Evolutionary conservation across 495 filamentous ascomycete species (phyloP).

Genomic region (Xylaria curta): DNA sequence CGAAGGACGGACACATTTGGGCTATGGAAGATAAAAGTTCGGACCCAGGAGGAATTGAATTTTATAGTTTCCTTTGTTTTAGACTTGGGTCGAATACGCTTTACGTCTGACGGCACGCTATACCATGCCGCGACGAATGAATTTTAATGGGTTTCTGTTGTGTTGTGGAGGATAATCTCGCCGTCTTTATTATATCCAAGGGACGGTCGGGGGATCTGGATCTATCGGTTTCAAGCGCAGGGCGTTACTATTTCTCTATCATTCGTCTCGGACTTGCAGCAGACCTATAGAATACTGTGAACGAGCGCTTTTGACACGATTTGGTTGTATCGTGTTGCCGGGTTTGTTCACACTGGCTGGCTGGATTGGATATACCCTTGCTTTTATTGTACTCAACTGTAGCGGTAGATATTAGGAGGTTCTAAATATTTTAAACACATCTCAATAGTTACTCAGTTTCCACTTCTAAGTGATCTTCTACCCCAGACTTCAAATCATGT

Average conservation of each 20-base stretch:
- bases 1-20: conserved; percentile 13
- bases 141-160: conserved; percentile 14
- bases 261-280: conserved; percentile 25
- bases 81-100: not conserved
- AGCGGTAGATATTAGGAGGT: conserved; percentile 17
- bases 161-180: conserved; percentile 3
- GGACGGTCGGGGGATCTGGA: conserved; percentile 15
- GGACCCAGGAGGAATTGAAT: conserved; percentile 12
- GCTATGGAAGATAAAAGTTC: conserved; percentile 25
- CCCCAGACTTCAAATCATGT: not conserved
- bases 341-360: conserved; percentile 42
- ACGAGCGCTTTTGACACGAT: conserved; percentile 19
- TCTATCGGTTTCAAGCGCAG: conserved; percentile 22
- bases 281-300: conserved; percentile 36
- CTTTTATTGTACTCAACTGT: conserved; percentile 31
- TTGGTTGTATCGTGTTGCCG: conserved; percentile 31
- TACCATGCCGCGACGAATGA: not conserved
- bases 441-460: not conserved
- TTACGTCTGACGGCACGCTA: not conserved
- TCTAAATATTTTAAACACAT: conserved; percentile 2
- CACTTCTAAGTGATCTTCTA: not conserved
- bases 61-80: conserved; percentile 26
- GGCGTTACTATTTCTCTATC: conserved; percentile 19
- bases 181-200: not conserved
- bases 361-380: conserved; percentile 43